These are phyloP conservation scores for Fragaria ananassa DNA, from an alignment of 306 rosid genomes.

Conservation along the genomic window DNA sequence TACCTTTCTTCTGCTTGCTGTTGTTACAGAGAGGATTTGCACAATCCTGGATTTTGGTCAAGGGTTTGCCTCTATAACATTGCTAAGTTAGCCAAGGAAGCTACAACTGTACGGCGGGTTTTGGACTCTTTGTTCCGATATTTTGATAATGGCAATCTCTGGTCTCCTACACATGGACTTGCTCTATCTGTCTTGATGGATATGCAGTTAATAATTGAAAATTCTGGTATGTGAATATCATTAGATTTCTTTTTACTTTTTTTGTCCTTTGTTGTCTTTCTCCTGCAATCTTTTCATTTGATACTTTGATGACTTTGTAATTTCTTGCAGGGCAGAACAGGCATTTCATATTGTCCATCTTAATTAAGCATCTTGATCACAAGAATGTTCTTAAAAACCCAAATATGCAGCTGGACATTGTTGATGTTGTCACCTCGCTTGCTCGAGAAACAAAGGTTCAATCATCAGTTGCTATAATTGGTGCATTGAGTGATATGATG, in stretches of 20 bases:
- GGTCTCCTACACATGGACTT: slow-evolving; percentile 66
- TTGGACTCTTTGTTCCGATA: slow-evolving; percentile 63
- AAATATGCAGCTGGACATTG: slow-evolving; percentile 28
- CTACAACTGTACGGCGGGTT: slow-evolving; percentile 64
- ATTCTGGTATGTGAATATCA: slow-evolving; percentile 44
- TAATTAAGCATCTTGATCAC: slow-evolving; percentile 33
- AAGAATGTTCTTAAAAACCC: slow-evolving; percentile 32
- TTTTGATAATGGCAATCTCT: slow-evolving; percentile 53
- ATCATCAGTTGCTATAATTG: slow-evolving; percentile 47
- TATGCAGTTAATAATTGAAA: slow-evolving; percentile 63
- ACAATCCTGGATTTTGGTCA: slow-evolving; percentile 59
- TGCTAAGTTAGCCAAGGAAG: slow-evolving; percentile 76
- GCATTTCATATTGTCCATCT: slow-evolving; percentile 29
- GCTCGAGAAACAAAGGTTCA: slow-evolving; percentile 25
- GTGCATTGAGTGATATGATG: slow-evolving; percentile 43
- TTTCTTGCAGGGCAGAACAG: slow-evolving; percentile 24
- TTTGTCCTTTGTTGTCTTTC: neutral
- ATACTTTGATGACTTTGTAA: slow-evolving; percentile 1
- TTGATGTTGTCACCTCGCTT: slow-evolving; percentile 26
- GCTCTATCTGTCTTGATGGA: slow-evolving; percentile 54
- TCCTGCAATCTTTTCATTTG: neutral
- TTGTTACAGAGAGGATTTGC: slow-evolving; percentile 41
- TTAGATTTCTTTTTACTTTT: slow-evolving; percentile 8
- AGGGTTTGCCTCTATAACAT: slow-evolving; percentile 60
- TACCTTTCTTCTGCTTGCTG: slow-evolving; percentile 16